A percentile compares a stretch with the other conserved stretches of the same genome.
Conservation (phyloP, 2,329 filamentous ascomycete genomes). For the Aspergillus brasiliensis region DNA sequence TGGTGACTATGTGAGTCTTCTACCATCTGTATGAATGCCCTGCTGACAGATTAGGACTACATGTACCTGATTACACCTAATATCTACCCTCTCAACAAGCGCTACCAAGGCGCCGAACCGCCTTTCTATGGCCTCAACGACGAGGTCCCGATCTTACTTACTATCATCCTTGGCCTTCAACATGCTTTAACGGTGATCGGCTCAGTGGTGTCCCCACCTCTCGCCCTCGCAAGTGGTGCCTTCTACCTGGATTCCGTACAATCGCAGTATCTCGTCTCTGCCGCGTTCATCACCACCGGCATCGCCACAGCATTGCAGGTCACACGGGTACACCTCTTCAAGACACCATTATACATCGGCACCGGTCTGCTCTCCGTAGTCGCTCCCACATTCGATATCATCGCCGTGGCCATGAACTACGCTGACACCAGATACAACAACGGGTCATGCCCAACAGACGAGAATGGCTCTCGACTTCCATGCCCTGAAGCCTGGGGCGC, state of each 20-base stretch:
- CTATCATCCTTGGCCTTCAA: constrained; percentile 74
- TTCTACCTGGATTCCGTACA: constrained; percentile 64
- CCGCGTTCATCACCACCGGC: constrained; percentile 76
- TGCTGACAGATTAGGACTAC: constrained; percentile 47
- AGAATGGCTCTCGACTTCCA: constrained; percentile 66
- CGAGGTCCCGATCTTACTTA: constrained; percentile 72
- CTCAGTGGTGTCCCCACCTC: constrained; percentile 74
- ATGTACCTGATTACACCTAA: constrained; percentile 57
- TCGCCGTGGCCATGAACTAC: constrained; percentile 72
- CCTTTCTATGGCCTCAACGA: constrained; percentile 87
- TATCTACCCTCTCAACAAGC: constrained; percentile 54
- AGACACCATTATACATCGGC: constrained; percentile 74
- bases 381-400: constrained; percentile 75
- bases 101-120: constrained; percentile 53
- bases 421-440: constrained; percentile 72
- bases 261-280: constrained; percentile 77
- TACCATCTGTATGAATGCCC: too few species aligned
- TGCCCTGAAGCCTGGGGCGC: constrained; percentile 78
- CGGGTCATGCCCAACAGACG: constrained; percentile 64
- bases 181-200: constrained; percentile 77
- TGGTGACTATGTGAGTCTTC: constrained; percentile 46
- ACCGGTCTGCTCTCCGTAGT: constrained; percentile 81
- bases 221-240: constrained; percentile 65
- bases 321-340: constrained; percentile 71
- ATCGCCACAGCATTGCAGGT: constrained; percentile 76